Evolutionary conservation across 2,329 filamentous ascomycete species (phyloP), one percentile per base, ranked within the genome.

Genomic region (Pseudogymnoascus sp.): DNA sequence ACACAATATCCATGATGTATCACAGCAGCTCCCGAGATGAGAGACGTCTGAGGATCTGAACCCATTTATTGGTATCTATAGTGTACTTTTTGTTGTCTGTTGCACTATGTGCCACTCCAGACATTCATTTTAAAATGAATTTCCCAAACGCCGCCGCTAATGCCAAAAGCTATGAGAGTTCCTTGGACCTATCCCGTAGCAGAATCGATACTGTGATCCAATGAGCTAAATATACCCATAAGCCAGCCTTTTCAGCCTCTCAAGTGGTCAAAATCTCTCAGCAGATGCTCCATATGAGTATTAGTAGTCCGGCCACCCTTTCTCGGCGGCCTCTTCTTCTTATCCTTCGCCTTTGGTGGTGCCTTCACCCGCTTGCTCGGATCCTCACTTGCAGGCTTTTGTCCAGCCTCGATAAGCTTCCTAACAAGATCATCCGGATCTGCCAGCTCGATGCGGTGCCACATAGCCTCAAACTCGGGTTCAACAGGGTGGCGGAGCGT

Each of bases 401-500:
- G 71, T 5, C 71, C 71, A 12, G 71, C 71, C 9, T 73, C 75
- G 33, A 75, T 66, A 13, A 77, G 71, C 51, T 77, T 74, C 66
- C 74, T 72, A 17, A 74, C 74, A n/a, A 76, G 67, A 35, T 74
- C 73, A 61, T 75, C 72, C 6, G 73, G 67, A 35, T 70, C 69
- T 12, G 94, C 94, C 25, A 97, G 79, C 69, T 86, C 84, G 60
- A 91, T 88, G 71, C 88, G 88, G 66, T 88, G 82, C 92, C 92
- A 99, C 77, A 93, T 89, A 63, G 80, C 78, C 73, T 87, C 83
- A 74, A 97, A 97, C 73, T 96, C 91, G 7, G 83, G 77, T 71
- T 97, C 92, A 68, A 97, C 87, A 36, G 78, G 74, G 71, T 92
- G 83, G 69, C 86, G 84, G 60, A 96, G 82, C 10, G 85, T 87